These are phyloP conservation scores for Chaetomium tenue DNA, from an alignment of 495 filamentous ascomycete species.

Conservation along the genomic window DNA sequence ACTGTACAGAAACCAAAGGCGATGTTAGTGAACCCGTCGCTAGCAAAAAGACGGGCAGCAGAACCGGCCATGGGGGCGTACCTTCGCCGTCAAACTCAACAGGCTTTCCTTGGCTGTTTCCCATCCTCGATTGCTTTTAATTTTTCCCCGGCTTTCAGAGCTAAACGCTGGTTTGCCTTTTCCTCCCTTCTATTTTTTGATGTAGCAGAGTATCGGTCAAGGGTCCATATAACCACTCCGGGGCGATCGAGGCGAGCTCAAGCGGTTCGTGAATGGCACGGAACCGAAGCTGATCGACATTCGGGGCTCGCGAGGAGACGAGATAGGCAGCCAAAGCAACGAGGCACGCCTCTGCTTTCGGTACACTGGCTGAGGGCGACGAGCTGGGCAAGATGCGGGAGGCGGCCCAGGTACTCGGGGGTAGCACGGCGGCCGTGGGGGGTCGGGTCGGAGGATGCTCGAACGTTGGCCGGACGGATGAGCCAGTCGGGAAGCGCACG, in stretches of 20 bases:
- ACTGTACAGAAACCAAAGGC: constrained; percentile 49
- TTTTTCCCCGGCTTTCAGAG: neutral
- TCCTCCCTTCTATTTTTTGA: neutral
- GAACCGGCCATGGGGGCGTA: constrained; percentile 34
- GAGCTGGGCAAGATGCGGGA: neutral
- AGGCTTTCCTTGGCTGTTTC: constrained; percentile 91
- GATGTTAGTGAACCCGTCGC: neutral
- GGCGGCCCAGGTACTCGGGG: neutral
- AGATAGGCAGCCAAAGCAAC: neutral
- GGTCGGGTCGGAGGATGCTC: neutral
- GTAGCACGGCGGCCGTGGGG: neutral
- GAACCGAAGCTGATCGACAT: constrained; percentile 20
- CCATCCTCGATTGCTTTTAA: constrained; percentile 59
- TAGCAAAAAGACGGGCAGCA: neutral
- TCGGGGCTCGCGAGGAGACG: constrained; percentile 11
- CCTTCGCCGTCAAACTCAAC: constrained; percentile 90
- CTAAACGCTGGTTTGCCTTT: too few relatives aligned
- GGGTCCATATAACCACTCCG: constrained; percentile 8
- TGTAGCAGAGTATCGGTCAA: neutral
- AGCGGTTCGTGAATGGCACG: constrained; percentile 14
- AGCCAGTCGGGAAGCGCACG: constrained; percentile 8
- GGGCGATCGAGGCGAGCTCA: constrained; percentile 11
- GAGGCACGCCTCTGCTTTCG: constrained; percentile 1
- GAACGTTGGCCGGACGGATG: neutral
- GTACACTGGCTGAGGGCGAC: neutral